Evolutionary conservation across 1,139 yeast species (phyloP), one percentile per base, ranked within the genome.

Genomic region (Debaryomyces robertsiae): DNA sequence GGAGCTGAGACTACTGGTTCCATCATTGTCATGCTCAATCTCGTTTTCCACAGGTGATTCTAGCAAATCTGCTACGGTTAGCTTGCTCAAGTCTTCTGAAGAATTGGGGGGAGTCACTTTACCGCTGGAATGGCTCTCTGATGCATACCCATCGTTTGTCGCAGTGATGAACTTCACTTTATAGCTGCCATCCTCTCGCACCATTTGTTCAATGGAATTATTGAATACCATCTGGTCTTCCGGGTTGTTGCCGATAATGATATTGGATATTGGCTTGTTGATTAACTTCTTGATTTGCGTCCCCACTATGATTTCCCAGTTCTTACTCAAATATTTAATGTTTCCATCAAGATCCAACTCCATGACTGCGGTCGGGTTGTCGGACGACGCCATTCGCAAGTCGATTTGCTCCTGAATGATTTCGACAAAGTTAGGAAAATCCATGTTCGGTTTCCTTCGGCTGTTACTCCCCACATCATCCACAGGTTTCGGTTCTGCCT

Each of bases 321-420:
- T 79, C 46, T 75, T 76, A 47, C 93, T 79, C 25, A 90, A 60
- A 58, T 86, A 87, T 40, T 79, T 77, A n/a, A 93, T 81, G 30
- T 75, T 78, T 14, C 96, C 90, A 52, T 83, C 84, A 54, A 89
- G 66, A 54, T 85, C 93, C 44, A 93, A 65, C 60, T 93, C 98
- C 67, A 93, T 66, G 1, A 93, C 84, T n/a, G 84, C 79, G n/a
- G 90, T 83, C 4, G 89, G 89, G 50, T 83, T 84, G 47, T 78
- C 76, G 9, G 82, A 75, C 14, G 86, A 79, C 1, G 91, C 91
- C 22, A 70, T 50, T 14, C 72, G 58, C 25, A 76, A 57, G 46
- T 75, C 81, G n/a, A 71, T 58, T 48, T 69, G 74, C 37, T 70
- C 78, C 39, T 69, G 74, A n/a, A 67, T 53, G 16, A 57, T 43